A percentile compares a stretch with the other conserved stretches of the same genome.
Evolutionary conservation across 139 green algal species (phyloP).

Genomic region (Chlamydomonas sp.): DNA sequence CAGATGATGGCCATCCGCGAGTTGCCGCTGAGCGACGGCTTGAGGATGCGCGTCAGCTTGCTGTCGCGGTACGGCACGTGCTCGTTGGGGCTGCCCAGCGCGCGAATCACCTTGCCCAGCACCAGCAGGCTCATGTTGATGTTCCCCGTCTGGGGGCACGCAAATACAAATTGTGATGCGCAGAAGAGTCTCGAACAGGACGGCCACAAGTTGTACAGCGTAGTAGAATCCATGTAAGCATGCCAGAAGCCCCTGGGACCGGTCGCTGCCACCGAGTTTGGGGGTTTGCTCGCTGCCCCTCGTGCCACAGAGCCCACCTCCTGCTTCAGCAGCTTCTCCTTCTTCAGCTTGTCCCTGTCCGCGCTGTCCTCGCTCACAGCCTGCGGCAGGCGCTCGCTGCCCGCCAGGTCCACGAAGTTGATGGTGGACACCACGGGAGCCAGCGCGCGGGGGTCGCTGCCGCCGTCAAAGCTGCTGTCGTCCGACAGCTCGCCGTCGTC

Average conservation of each 20-base stretch:
- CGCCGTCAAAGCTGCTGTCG: not conserved
- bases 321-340: slow-evolving; percentile 45
- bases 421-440: slow-evolving; percentile 67
- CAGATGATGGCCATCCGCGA: slow-evolving; percentile 94
- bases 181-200: no score
- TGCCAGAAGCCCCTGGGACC: no score
- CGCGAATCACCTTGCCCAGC: slow-evolving; percentile 92
- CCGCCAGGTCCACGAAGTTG: slow-evolving; percentile 94
- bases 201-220: no score
- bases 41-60: slow-evolving; percentile 92
- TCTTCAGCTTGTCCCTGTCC: slow-evolving; percentile 43
- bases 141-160: slow-evolving; percentile 78
- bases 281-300: no score
- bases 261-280: no score
- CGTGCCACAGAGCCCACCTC: not conserved
- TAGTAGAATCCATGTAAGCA: no score
- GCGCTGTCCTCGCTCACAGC: slow-evolving; percentile 69
- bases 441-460: slow-evolving; percentile 6
- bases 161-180: no score
- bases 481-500: not conserved
- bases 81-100: slow-evolving; percentile 69
- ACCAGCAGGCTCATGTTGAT: slow-evolving; percentile 94
- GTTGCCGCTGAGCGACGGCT: slow-evolving; percentile 92
- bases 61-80: slow-evolving; percentile 88
- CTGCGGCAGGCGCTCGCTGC: slow-evolving; percentile 85